phyloP scores from a whole-genome alignment of 306 rosid genomes.

The Prunus padus region DNA sequence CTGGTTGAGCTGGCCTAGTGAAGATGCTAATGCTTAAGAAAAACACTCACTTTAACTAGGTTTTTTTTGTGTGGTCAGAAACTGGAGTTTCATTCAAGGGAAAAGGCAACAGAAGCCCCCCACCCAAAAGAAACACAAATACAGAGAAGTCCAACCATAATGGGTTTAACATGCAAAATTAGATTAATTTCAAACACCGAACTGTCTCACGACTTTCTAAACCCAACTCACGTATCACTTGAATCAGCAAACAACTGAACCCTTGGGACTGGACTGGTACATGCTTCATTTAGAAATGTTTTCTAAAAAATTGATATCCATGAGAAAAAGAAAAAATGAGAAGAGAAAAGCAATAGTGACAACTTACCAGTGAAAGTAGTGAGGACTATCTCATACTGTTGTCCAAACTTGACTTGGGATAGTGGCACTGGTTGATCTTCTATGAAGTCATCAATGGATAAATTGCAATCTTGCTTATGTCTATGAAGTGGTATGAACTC shows the following conservation, averaged over 20 bases:
- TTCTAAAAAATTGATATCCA: too few species aligned
- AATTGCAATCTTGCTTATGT: slow-evolving; percentile 27
- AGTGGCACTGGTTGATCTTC: slow-evolving; percentile 83
- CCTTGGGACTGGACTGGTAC: too few species aligned
- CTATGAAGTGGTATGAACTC: slow-evolving; percentile 82
- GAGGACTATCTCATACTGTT: slow-evolving; percentile 79
- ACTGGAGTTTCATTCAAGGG: too few species aligned
- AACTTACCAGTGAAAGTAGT: slow-evolving; percentile 88
- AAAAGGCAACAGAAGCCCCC: too few species aligned
- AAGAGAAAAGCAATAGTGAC: background rate
- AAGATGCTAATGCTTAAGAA: background rate
- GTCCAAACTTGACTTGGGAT: slow-evolving; percentile 70
- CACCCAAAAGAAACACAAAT: too few species aligned
- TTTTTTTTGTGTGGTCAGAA: too few species aligned
- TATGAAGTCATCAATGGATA: slow-evolving; percentile 53
- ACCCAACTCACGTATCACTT: too few species aligned
- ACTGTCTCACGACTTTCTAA: too few species aligned
- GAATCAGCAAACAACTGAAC: too few species aligned
- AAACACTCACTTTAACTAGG: background rate
- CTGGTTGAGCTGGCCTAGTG: background rate
- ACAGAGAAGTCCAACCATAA: too few species aligned
- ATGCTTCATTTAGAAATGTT: too few species aligned
- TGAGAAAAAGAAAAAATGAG: background rate
- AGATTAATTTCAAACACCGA: background rate
- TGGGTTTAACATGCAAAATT: background rate